These are phyloP conservation scores for Golovinomyces cichoracearum DNA, from an alignment of 2,329 filamentous ascomycete genomes.

Conservation along the genomic window DNA sequence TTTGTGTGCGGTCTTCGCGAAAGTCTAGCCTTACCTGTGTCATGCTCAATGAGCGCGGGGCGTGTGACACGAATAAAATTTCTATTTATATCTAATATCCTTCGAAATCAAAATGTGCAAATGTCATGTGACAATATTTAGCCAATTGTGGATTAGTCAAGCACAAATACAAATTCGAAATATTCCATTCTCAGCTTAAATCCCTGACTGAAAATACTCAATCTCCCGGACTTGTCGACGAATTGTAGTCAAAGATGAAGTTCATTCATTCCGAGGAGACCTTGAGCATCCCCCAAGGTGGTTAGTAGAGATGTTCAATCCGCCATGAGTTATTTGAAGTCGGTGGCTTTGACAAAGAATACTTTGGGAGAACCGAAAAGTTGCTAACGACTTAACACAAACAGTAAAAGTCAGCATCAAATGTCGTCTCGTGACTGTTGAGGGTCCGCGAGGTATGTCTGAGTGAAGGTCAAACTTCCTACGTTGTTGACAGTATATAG, in stretches of 20 bases:
- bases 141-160: not conserved
- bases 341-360: constrained; percentile 3
- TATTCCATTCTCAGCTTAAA: not conserved
- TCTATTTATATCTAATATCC: too few relatives aligned
- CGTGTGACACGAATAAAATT: too few relatives aligned
- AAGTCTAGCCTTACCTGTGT: too few relatives aligned
- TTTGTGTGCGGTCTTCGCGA: too few relatives aligned
- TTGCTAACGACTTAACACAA: constrained; percentile 12
- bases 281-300: constrained; percentile 86
- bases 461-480: constrained; percentile 6
- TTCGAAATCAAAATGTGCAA: too few relatives aligned
- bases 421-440: constrained; percentile 85
- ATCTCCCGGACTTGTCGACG: not conserved
- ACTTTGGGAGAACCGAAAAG: not conserved
- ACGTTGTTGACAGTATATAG: constrained; percentile 18
- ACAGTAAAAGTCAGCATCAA: constrained; percentile 96
- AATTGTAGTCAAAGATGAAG: constrained; percentile 53
- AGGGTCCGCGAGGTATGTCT: constrained; percentile 65
- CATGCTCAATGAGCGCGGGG: too few relatives aligned
- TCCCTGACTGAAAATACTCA: not conserved
- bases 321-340: not conserved
- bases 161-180: not conserved
- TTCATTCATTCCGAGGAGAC: constrained; percentile 98
- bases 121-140: not conserved
- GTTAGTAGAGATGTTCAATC: constrained; percentile 30